Conservation (phyloP, 768 basidiomycete species). For the Pholiota conissans region DNA sequence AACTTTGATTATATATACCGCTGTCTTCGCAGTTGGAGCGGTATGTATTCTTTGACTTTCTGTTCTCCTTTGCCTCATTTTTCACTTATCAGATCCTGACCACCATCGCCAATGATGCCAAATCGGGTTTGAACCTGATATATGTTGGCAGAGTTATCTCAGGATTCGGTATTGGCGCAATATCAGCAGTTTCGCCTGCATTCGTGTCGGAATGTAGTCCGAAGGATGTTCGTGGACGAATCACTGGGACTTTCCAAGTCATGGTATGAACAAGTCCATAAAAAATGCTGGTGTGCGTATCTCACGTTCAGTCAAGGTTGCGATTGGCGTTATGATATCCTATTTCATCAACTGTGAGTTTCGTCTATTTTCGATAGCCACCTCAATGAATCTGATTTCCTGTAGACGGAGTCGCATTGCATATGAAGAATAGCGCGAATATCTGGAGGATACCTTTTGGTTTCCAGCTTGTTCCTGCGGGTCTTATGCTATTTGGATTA, state of each 20-base stretch:
- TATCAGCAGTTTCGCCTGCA: conserved; percentile 78
- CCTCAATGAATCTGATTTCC: neutral
- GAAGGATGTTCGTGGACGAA: conserved; percentile 84
- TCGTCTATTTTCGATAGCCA: neutral
- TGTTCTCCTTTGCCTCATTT: neutral
- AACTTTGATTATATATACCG: conserved; percentile 59
- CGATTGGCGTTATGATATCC: conserved; percentile 81
- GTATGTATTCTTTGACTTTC: conserved; percentile 36
- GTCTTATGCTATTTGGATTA: conserved; percentile 69
- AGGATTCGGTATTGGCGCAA: conserved; percentile 83
- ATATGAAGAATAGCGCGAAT: conserved; percentile 43
- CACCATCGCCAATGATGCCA: conserved; percentile 55
- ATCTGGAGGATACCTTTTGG: conserved; percentile 78
- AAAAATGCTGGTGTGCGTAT: neutral
- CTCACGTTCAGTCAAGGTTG: conserved; percentile 37
- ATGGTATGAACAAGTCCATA: conserved; percentile 44
- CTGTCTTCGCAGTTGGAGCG: conserved; percentile 72
- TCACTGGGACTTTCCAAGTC: conserved; percentile 86
- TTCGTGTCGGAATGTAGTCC: conserved; percentile 88
- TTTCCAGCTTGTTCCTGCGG: conserved; percentile 76
- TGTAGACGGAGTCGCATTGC: conserved; percentile 59
- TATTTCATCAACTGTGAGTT: conserved; percentile 77
- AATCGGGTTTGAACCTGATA: conserved; percentile 62
- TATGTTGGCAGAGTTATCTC: conserved; percentile 81
- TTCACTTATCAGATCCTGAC: conserved; percentile 56